Conservation (phyloP, 768 basidiomycete genomes). For the Rhodotorula diobovata region DNA sequence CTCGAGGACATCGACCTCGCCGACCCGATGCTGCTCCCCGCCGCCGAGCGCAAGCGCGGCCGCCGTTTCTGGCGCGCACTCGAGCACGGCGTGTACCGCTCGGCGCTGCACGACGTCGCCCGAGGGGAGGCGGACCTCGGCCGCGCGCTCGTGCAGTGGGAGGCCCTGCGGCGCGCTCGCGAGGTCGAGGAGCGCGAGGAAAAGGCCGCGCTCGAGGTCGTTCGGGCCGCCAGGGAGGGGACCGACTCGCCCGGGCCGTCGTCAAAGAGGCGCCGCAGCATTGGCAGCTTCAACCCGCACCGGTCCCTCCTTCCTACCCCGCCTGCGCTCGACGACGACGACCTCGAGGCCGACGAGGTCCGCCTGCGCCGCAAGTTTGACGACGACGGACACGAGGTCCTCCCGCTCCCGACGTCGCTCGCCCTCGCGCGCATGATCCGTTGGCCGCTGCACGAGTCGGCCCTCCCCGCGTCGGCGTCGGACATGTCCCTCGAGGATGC, state of each 20-base stretch:
- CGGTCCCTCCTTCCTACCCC: neutral
- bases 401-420: conserved; percentile 6
- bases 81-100: conserved; percentile 18
- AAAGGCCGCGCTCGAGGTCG: neutral
- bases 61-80: conserved; percentile 13
- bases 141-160: conserved; percentile 12
- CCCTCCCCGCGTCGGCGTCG: no score
- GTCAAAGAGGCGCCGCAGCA: neutral
- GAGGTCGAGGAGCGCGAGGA: neutral
- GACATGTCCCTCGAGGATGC: neutral
- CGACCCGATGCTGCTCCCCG: neutral
- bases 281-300: neutral
- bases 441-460: conserved; percentile 3
- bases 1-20: conserved; percentile 10
- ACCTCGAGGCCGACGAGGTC: neutral
- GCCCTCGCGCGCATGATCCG: conserved; percentile 15
- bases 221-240: neutral
- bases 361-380: neutral
- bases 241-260: neutral
- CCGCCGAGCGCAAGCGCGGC: neutral
- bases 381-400: neutral
- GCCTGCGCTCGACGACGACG: neutral
- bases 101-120: conserved; percentile 16
- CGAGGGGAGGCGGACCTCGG: neutral
- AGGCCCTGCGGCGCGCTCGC: neutral